These are phyloP conservation scores for Vitis rupestris DNA, from an alignment of 164 flowering plant genomes.

Conservation along the genomic window DNA sequence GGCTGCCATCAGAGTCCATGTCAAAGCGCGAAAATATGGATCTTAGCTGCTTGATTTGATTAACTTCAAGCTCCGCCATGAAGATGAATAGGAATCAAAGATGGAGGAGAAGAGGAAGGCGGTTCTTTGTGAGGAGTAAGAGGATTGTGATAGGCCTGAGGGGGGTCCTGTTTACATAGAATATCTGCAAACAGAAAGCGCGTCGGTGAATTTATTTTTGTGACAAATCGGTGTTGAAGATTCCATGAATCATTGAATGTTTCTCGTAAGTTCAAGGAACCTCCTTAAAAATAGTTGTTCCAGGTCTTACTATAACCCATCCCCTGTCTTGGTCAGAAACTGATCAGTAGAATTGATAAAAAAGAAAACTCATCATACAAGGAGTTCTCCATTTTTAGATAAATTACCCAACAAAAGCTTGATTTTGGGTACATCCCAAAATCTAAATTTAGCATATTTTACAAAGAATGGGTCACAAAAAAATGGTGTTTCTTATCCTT, in stretches of 20 bases:
- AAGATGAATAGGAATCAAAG: neutral
- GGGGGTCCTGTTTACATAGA: neutral
- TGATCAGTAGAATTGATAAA: too few relatives aligned
- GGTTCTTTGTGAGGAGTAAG: neutral
- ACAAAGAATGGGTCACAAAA: too few relatives aligned
- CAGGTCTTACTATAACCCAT: too few relatives aligned
- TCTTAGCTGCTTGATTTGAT: constrained; percentile 34
- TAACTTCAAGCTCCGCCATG: neutral
- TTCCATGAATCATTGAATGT: neutral
- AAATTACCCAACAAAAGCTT: too few relatives aligned
- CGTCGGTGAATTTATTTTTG: neutral
- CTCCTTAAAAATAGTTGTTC: too few relatives aligned
- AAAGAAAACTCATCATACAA: too few relatives aligned
- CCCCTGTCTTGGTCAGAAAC: too few relatives aligned
- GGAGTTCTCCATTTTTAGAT: too few relatives aligned
- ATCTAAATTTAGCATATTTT: too few relatives aligned
- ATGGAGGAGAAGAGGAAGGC: neutral
- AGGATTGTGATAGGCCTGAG: too few relatives aligned
- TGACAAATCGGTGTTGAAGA: neutral
- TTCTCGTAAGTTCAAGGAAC: neutral
- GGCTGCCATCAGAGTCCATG: constrained; percentile 39
- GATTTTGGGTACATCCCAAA: too few relatives aligned
- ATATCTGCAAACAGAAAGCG: neutral
- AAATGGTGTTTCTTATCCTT: too few relatives aligned
- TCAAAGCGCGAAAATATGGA: constrained; percentile 35